Conservation (phyloP, 2,329 filamentous ascomycete genomes). For the Cladophialophora yegresii region DNA sequence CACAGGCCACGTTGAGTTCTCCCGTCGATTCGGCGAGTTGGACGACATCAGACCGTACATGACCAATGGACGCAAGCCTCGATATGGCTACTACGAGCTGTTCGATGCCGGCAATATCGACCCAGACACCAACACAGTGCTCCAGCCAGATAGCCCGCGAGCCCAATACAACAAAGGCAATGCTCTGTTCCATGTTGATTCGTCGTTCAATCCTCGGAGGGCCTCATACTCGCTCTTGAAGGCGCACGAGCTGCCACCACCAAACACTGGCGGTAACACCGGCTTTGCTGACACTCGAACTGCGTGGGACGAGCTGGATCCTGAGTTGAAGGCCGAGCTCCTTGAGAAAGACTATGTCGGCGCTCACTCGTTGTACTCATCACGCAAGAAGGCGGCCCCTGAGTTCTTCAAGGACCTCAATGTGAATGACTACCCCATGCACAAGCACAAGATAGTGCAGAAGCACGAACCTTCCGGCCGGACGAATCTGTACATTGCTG, state of each 20-base stretch:
- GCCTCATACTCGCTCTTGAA: slow-evolving; percentile 56
- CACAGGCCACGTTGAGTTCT: slow-evolving; percentile 28
- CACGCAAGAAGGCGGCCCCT: slow-evolving; percentile 55
- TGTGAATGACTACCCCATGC: slow-evolving; percentile 44
- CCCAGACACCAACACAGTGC: slow-evolving; percentile 47
- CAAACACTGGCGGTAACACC: slow-evolving; percentile 54
- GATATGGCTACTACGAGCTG: slow-evolving; percentile 54
- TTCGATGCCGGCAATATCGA: slow-evolving; percentile 62
- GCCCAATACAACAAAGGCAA: slow-evolving; percentile 46
- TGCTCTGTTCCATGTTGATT: slow-evolving; percentile 58
- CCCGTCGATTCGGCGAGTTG: slow-evolving; percentile 31
- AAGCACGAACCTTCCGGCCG: slow-evolving; percentile 55
- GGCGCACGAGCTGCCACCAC: slow-evolving; percentile 54
- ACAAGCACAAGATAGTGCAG: slow-evolving; percentile 54
- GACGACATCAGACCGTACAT: slow-evolving; percentile 55
- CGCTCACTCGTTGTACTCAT: slow-evolving; percentile 56
- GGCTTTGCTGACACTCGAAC: slow-evolving; percentile 57
- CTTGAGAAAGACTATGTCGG: slow-evolving; percentile 50
- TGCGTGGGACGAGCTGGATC: slow-evolving; percentile 53
- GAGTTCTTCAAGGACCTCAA: slow-evolving; percentile 53
- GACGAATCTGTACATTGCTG: slow-evolving; percentile 57
- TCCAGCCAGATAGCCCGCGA: slow-evolving; percentile 42
- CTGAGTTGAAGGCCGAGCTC: slow-evolving; percentile 43
- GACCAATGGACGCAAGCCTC: slow-evolving; percentile 49
- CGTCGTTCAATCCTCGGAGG: slow-evolving; percentile 57